Evolutionary conservation across 2,329 filamentous ascomycete genomes (phyloP), one percentile per base, ranked within the genome.

Genomic region (Macrophomina pseudophaseolina): DNA sequence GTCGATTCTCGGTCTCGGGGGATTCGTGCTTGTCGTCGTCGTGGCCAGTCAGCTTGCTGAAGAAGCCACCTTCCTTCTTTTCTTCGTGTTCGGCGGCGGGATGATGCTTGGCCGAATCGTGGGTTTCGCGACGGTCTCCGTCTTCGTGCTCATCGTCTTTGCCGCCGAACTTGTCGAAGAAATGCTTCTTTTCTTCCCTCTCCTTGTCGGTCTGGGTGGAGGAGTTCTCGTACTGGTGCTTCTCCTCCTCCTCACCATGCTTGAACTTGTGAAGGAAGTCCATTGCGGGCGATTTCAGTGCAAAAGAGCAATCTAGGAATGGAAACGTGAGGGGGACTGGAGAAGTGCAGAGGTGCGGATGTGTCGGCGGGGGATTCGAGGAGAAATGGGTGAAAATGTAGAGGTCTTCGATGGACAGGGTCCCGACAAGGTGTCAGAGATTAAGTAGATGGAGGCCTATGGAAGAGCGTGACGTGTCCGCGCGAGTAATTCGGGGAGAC

Each of bases 221-320:
- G 11, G 51, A 42, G 30, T 35, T 32, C 16, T 54, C 56, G 28
- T 63, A 51, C 14, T 66, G 63, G 42, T 46, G 56, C 30, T 54
- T 59, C 56, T 66, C 38, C 60, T 60, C 58, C 44, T 62, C 58
- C 6, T 65, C 63, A 8, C 30, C 51, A 32, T 65, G 63, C 63
- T 54, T 54, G 52, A 65, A 18, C 63, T 56, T 65, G 51, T 65
- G 51, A 11, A 65, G 44, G 49, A 66, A 66, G 28, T 66, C 65
- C 65, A 66, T 66, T 38, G 59, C 46, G 44, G 16, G 32, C 28
- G 6, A 38, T 7, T 4, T 12, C 18, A 9, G 23, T 49, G 30
- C 4, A 58, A 32, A 12, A 16, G 30, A 33, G 32, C 23, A 1
- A 49, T 33, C 30, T 9, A 35, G 28, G 14, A 42, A 35, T 5